Evolutionary conservation across 768 basidiomycete species (phyloP).

Genomic region (Pleurotus ostreatus): DNA sequence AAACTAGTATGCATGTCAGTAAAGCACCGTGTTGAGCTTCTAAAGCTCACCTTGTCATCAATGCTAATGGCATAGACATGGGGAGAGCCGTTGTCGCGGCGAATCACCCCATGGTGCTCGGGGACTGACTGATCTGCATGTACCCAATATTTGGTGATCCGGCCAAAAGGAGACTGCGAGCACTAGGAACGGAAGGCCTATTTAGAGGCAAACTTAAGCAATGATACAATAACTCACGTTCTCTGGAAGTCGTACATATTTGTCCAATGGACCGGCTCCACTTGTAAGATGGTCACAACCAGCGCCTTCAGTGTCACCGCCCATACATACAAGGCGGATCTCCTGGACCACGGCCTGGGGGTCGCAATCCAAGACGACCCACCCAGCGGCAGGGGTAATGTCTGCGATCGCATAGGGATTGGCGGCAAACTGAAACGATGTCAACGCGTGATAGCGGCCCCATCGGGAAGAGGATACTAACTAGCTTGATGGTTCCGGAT

Average conservation of each 20-base stretch:
- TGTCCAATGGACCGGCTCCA: constrained; percentile 35
- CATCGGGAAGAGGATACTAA: background rate
- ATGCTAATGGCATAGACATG: background rate
- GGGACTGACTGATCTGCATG: constrained; percentile 42
- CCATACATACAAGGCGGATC: background rate
- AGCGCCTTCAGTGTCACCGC: constrained; percentile 8
- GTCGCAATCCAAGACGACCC: constrained; percentile 2
- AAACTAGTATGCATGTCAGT: background rate
- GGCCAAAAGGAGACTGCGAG: constrained; percentile 34
- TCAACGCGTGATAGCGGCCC: no score
- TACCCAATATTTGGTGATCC: constrained; percentile 35
- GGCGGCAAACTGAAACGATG: background rate
- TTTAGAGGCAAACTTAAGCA: background rate
- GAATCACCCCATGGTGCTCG: background rate
- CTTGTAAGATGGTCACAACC: constrained; percentile 36
- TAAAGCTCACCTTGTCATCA: background rate
- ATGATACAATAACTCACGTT: constrained; percentile 27
- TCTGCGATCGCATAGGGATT: background rate
- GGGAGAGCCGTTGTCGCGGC: background rate
- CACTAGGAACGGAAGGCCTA: constrained; percentile 23
- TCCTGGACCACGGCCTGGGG: background rate
- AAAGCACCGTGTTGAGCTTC: background rate
- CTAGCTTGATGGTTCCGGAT: background rate
- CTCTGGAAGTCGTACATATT: constrained; percentile 50
- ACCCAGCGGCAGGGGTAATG: background rate